These are phyloP conservation scores for Paramecium caudatum DNA, from an alignment of 73 alveolate genomes.

Conservation along the genomic window DNA sequence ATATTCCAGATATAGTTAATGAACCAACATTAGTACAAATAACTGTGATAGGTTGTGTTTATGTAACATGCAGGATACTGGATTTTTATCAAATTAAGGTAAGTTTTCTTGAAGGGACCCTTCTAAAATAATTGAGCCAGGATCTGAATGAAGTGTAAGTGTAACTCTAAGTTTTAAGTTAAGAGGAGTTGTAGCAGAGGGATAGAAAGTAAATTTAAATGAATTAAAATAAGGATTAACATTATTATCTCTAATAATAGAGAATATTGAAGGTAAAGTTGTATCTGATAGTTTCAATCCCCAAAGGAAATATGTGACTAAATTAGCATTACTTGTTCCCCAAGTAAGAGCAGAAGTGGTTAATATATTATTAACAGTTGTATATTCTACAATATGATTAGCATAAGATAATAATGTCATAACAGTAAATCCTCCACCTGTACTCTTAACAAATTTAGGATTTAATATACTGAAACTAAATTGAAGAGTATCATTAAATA, in stretches of 20 bases:
- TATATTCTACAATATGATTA: conserved; percentile 30
- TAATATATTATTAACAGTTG: neutral
- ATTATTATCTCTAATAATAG: neutral
- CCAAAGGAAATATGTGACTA: conserved; percentile 6
- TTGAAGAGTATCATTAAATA: conserved; percentile 27
- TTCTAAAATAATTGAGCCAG: conserved; percentile 8
- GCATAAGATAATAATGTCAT: conserved; percentile 43
- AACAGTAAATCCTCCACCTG: conserved; percentile 57
- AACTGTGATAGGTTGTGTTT: neutral
- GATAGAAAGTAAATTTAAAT: conserved; percentile 34
- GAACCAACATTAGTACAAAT: conserved; percentile 43
- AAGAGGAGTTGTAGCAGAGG: neutral
- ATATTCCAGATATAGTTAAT: neutral
- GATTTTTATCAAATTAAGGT: conserved; percentile 53
- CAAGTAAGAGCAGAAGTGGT: conserved; percentile 26
- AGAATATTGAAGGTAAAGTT: conserved; percentile 8
- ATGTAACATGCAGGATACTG: neutral
- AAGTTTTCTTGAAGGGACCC: conserved; percentile 29
- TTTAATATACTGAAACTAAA: conserved; percentile 32
- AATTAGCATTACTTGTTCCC: conserved; percentile 47
- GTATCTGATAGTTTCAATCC: conserved; percentile 44
- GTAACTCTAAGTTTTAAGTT: conserved; percentile 11
- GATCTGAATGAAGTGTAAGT: neutral
- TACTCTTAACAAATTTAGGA: conserved; percentile 52
- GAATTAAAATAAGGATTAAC: conserved; percentile 57